phyloP scores from a whole-genome alignment of 441 rosid species.

The Eugenia klotzschiana region DNA sequence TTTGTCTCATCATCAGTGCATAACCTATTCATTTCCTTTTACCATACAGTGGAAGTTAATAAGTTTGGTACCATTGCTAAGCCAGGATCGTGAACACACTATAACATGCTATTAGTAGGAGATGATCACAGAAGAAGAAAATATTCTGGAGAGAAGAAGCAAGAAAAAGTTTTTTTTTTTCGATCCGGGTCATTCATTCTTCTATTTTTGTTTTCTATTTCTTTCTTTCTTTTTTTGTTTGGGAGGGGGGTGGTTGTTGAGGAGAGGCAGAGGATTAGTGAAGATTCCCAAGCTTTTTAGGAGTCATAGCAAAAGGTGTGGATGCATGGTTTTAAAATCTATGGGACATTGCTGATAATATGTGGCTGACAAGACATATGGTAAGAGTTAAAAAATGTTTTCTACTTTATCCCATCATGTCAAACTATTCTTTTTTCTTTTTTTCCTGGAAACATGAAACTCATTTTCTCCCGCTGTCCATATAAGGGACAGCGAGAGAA shows the following conservation, averaged over 20 bases:
- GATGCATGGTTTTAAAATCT: background rate
- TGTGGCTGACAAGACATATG: background rate
- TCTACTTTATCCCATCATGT: background rate
- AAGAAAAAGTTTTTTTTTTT: background rate
- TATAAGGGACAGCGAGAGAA: background rate
- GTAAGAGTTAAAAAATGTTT: background rate
- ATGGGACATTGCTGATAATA: background rate
- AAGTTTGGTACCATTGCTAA: background rate
- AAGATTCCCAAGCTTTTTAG: background rate
- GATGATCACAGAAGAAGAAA: background rate
- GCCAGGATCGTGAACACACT: background rate
- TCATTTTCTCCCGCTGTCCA: background rate
- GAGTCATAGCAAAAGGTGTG: background rate
- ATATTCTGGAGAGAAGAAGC: background rate
- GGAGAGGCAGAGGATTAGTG: background rate
- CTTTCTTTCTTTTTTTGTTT: background rate
- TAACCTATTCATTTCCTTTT: background rate
- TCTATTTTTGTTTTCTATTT: background rate
- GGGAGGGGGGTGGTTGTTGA: background rate
- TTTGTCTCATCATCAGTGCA: background rate
- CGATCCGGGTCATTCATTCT: background rate
- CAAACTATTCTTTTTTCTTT: background rate
- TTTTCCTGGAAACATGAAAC: background rate
- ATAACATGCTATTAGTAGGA: background rate
- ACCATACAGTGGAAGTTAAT: background rate